phyloP scores from a whole-genome alignment of 306 rosid genomes.

The Cicer judaicum region DNA sequence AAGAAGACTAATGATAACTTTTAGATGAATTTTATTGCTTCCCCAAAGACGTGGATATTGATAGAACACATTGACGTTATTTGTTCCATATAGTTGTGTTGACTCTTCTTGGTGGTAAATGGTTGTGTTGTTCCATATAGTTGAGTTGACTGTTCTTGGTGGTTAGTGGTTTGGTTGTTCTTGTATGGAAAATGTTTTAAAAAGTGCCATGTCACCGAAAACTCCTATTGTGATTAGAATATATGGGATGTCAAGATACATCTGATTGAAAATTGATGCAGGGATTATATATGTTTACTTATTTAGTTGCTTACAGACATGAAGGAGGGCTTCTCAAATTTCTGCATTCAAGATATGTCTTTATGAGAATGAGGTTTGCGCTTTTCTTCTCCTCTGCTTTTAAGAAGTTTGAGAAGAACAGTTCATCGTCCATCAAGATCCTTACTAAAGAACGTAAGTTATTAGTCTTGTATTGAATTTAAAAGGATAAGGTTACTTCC shows the following conservation, averaged over 20 bases:
- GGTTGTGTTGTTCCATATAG: not conserved
- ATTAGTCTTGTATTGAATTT: conserved; percentile 29
- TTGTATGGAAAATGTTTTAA: conserved; percentile 19
- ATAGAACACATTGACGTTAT: not conserved
- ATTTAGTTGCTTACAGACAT: conserved; percentile 65
- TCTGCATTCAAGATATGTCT: conserved; percentile 64
- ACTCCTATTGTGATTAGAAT: not conserved
- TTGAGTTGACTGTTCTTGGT: not conserved
- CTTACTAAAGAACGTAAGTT: conserved; percentile 74
- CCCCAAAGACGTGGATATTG: not conserved
- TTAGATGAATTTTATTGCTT: not conserved
- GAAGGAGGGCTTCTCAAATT: conserved; percentile 88
- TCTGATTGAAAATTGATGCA: conserved; percentile 27
- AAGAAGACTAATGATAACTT: not conserved
- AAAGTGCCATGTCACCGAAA: conserved; percentile 8
- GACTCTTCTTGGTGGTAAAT: not conserved
- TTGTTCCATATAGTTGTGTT: not conserved
- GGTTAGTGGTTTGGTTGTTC: conserved; percentile 1
- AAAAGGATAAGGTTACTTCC: conserved; percentile 19
- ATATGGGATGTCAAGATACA: conserved; percentile 10
- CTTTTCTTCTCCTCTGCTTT: conserved; percentile 54
- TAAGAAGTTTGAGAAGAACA: conserved; percentile 45
- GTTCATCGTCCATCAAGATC: conserved; percentile 60
- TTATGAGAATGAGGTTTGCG: conserved; percentile 58
- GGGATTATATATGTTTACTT: conserved; percentile 33